phyloP scores from a whole-genome alignment of 805 yeast genomes.

The Ogataea pignaliae region DNA sequence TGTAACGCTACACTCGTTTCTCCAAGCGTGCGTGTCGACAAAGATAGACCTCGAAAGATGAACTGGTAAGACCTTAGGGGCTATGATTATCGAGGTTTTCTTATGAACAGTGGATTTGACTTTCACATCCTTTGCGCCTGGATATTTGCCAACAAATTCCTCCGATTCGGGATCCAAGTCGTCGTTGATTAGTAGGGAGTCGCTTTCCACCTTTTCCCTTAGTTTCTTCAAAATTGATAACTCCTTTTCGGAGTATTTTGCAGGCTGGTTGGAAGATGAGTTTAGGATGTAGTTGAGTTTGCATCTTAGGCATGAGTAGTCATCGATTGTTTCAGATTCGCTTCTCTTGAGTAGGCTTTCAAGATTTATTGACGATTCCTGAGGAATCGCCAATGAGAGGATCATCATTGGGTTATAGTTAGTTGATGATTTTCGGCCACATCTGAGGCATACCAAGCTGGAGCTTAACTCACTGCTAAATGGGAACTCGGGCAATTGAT shows the following conservation, averaged over 20 bases:
- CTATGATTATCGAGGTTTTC: slow-evolving; percentile 51
- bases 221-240: slow-evolving; percentile 31
- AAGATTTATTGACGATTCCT: slow-evolving; percentile 33
- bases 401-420: slow-evolving; percentile 60
- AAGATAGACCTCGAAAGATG: slow-evolving; percentile 84
- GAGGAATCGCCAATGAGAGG: slow-evolving; percentile 74
- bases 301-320: slow-evolving; percentile 77
- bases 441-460: slow-evolving; percentile 64
- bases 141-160: slow-evolving; percentile 42
- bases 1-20: slow-evolving; percentile 70
- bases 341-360: slow-evolving; percentile 50
- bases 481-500: slow-evolving; percentile 59
- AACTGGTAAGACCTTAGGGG: slow-evolving; percentile 71
- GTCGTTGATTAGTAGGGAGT: slow-evolving; percentile 52
- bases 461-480: slow-evolving; percentile 65
- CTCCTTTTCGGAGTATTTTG: slow-evolving; percentile 23
- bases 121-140: slow-evolving; percentile 14
- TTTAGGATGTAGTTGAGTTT: slow-evolving; percentile 41
- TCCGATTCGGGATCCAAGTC: slow-evolving; percentile 54
- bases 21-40: slow-evolving; percentile 57
- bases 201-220: slow-evolving; percentile 31
- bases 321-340: slow-evolving; percentile 67
- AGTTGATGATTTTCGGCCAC: slow-evolving; percentile 59
- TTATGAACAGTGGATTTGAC: slow-evolving; percentile 66
- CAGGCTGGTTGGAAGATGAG: slow-evolving; percentile 26